A percentile compares a stretch with the other conserved stretches of the same genome.
phyloP scores from a whole-genome alignment of 2,329 filamentous ascomycete genomes.

The Neonectria hederae region DNA sequence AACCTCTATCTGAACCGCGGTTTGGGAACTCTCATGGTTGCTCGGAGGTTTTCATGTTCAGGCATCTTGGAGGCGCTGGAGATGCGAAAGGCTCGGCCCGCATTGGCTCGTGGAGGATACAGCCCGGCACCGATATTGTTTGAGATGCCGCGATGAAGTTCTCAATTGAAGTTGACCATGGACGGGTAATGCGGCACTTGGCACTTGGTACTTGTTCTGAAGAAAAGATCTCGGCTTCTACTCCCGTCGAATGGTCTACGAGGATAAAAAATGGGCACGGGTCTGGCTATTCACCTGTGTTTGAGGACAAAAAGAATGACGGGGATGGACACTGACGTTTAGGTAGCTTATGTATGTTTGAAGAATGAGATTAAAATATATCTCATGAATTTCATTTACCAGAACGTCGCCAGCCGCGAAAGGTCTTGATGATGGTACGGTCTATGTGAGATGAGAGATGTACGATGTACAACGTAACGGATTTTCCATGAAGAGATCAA shows the following conservation, averaged over 20 bases:
- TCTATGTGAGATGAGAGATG: neutral
- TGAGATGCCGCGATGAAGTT: slow-evolving; percentile 40
- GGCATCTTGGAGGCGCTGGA: slow-evolving; percentile 35
- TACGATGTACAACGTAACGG: neutral
- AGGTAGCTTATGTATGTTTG: slow-evolving; percentile 25
- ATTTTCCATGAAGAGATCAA: neutral
- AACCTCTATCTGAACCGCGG: slow-evolving; percentile 35
- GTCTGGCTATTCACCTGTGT: slow-evolving; percentile 26
- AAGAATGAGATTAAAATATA: slow-evolving; percentile 6
- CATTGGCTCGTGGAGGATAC: slow-evolving; percentile 33
- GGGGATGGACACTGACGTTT: slow-evolving; percentile 13
- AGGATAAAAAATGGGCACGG: slow-evolving; percentile 37
- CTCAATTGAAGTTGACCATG: slow-evolving; percentile 43
- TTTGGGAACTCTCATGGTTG: slow-evolving; percentile 38
- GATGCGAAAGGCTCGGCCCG: slow-evolving; percentile 36
- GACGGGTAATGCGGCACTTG: slow-evolving; percentile 39
- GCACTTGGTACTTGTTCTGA: slow-evolving; percentile 40
- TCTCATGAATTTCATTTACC: neutral
- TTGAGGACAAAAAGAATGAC: slow-evolving; percentile 17
- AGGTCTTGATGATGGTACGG: neutral
- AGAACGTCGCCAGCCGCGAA: neutral
- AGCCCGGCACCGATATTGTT: slow-evolving; percentile 36
- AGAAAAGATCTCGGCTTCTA: slow-evolving; percentile 36
- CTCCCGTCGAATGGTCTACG: slow-evolving; percentile 34
- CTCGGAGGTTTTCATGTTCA: slow-evolving; percentile 31